phyloP scores from a whole-genome alignment of 768 basidiomycete species.

The Rhodotorula babjevae region DNA sequence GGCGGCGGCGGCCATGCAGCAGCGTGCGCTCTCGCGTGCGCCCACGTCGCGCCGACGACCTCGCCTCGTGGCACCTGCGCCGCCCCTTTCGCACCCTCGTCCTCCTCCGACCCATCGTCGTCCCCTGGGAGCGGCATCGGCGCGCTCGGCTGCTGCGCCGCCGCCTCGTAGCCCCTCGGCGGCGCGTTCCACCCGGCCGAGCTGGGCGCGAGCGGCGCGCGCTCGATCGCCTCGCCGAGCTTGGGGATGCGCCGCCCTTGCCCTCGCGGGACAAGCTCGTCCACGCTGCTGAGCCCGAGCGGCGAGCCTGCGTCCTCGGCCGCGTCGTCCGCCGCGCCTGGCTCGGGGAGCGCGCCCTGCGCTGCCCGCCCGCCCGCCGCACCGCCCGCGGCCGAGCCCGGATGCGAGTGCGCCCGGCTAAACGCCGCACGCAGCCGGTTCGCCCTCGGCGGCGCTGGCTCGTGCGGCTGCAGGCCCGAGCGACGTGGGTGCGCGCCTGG shows the following conservation, averaged over 20 bases:
- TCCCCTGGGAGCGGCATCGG: background rate
- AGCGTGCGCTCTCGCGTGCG: no score
- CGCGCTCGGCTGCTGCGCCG: background rate
- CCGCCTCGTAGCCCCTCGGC: background rate
- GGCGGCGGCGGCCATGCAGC: no score
- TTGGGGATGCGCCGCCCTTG: background rate
- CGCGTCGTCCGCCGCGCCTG: background rate
- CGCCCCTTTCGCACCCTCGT: background rate
- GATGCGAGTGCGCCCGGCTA: background rate
- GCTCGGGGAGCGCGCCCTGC: background rate
- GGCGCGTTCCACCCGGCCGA: no score
- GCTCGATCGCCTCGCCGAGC: background rate
- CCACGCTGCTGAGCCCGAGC: fast-evolving
- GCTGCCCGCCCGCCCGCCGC: background rate
- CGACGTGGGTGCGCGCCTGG: background rate
- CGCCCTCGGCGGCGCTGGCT: background rate
- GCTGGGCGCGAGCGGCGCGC: no score
- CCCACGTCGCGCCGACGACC: no score
- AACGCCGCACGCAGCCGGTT: background rate
- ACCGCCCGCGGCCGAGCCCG: background rate
- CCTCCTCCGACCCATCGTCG: conserved; percentile 4
- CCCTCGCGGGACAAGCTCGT: background rate
- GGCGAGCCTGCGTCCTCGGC: background rate
- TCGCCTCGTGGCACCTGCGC: no score
- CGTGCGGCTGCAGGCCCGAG: background rate